Conservation (phyloP, 1,284 basidiomycete genomes). For the Spongispora temasekensis region DNA sequence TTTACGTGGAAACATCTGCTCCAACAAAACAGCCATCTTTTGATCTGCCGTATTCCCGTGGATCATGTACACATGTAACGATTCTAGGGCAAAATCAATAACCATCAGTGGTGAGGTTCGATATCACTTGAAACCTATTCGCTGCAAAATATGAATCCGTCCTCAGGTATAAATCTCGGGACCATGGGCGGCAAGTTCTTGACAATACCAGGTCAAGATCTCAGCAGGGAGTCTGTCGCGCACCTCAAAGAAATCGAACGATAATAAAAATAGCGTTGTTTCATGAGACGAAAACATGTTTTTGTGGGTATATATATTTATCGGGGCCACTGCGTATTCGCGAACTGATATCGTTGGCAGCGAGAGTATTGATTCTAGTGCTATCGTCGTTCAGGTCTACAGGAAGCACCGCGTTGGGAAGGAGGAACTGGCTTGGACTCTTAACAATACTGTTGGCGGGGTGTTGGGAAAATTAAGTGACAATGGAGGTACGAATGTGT, state of each 20-base stretch:
- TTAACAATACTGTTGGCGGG: neutral
- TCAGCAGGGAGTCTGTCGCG: neutral
- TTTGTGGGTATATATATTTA: neutral
- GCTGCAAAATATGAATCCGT: neutral
- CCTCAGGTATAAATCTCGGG: neutral
- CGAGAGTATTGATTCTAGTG: no score
- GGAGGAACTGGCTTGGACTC: neutral
- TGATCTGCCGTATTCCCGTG: conserved; percentile 28
- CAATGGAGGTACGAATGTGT: neutral
- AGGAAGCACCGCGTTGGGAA: neutral
- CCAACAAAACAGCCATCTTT: conserved; percentile 25
- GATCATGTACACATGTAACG: no score
- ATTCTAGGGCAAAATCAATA: no score
- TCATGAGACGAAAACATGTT: neutral
- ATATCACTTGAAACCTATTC: no score
- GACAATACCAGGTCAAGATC: neutral
- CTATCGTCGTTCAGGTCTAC: neutral
- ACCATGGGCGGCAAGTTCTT: neutral
- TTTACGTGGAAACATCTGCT: conserved; percentile 27
- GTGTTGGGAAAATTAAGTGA: neutral
- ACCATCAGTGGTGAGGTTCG: no score
- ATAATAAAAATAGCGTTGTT: neutral
- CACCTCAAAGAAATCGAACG: neutral
- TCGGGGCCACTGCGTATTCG: no score
- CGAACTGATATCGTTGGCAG: no score